A percentile compares a stretch with the other conserved stretches of the same genome.
phyloP scores from a whole-genome alignment of 768 basidiomycete genomes.

The Amanita pallidorosea region DNA sequence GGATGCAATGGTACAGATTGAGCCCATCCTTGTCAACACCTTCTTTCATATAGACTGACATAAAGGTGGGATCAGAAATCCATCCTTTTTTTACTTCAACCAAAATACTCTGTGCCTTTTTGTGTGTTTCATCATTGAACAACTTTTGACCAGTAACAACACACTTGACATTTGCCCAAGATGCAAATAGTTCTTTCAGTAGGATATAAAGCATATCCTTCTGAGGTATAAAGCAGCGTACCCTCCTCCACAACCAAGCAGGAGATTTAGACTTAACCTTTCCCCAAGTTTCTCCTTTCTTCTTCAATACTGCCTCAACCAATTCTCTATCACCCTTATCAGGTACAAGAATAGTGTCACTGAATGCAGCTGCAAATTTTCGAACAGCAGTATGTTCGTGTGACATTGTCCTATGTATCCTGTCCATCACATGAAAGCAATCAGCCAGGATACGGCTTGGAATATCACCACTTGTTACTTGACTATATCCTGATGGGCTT shows the following conservation, averaged over 20 bases:
- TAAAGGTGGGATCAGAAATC: slow-evolving; percentile 11
- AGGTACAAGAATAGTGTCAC: slow-evolving; percentile 11
- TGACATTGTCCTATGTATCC: slow-evolving; percentile 5
- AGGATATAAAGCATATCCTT: slow-evolving; percentile 8
- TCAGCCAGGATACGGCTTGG: slow-evolving; percentile 6
- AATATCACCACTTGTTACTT: slow-evolving; percentile 1
- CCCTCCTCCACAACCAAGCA: slow-evolving; percentile 9
- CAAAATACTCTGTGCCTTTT: slow-evolving; percentile 8
- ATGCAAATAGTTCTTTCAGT: slow-evolving; percentile 11
- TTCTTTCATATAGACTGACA: slow-evolving; percentile 8
- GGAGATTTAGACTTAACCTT: slow-evolving; percentile 2
- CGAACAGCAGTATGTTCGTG: slow-evolving; percentile 7
- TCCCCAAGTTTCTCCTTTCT: slow-evolving; percentile 6
- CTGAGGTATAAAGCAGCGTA: slow-evolving; percentile 9
- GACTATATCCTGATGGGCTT: background rate
- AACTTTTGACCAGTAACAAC: background rate
- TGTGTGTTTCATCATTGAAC: background rate
- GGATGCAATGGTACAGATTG: slow-evolving; percentile 7
- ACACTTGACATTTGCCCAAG: slow-evolving; percentile 3
- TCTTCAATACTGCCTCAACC: slow-evolving; percentile 4
- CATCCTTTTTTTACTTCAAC: slow-evolving; percentile 9
- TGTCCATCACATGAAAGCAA: slow-evolving; percentile 8
- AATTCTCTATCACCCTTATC: slow-evolving; percentile 9
- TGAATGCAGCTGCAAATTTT: slow-evolving; percentile 10
- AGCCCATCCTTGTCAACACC: slow-evolving; percentile 11